Conservation (phyloP, 2,329 filamentous ascomycete genomes). For the Pseudodiploospora longispora region DNA sequence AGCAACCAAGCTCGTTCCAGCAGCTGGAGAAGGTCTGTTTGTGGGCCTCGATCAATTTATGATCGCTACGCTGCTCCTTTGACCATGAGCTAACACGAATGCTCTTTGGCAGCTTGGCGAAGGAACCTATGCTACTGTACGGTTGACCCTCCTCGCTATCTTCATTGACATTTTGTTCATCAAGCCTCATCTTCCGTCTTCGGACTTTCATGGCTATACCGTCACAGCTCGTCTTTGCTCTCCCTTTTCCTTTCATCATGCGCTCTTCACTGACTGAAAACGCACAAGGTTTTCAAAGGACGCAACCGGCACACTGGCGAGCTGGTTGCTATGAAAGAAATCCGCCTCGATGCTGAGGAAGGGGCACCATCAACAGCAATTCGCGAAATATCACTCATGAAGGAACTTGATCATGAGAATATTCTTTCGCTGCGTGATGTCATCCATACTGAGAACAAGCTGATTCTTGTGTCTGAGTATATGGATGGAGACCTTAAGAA, state of each 20-base stretch:
- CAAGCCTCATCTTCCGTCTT: too few relatives aligned
- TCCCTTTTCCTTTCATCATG: conserved; percentile 1
- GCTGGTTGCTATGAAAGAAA: conserved; percentile 94
- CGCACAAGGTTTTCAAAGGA: conserved; percentile 83
- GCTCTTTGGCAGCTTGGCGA: conserved; percentile 59
- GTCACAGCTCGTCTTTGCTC: neutral
- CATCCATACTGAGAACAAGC: conserved; percentile 98
- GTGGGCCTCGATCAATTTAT: too few relatives aligned
- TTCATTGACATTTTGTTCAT: too few relatives aligned
- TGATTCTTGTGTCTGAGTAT: conserved; percentile 98
- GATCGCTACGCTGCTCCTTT: too few relatives aligned
- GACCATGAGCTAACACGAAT: too few relatives aligned
- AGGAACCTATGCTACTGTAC: conserved; percentile 94
- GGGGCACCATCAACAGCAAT: conserved; percentile 96
- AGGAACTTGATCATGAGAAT: conserved; percentile 97
- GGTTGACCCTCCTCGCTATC: conserved; percentile 16
- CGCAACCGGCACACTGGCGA: conserved; percentile 95
- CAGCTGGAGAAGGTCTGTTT: conserved; percentile 70
- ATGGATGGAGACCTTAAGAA: conserved; percentile 99
- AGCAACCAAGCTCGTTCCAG: conserved; percentile 92
- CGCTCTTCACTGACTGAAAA: too few relatives aligned
- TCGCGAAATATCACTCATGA: conserved; percentile 98
- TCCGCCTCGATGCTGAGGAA: conserved; percentile 97
- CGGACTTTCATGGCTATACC: too few relatives aligned
- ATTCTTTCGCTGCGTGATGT: conserved; percentile 97